Evolutionary conservation across 1,284 basidiomycete genomes (phyloP).

Genomic region (Coniophora puteana): DNA sequence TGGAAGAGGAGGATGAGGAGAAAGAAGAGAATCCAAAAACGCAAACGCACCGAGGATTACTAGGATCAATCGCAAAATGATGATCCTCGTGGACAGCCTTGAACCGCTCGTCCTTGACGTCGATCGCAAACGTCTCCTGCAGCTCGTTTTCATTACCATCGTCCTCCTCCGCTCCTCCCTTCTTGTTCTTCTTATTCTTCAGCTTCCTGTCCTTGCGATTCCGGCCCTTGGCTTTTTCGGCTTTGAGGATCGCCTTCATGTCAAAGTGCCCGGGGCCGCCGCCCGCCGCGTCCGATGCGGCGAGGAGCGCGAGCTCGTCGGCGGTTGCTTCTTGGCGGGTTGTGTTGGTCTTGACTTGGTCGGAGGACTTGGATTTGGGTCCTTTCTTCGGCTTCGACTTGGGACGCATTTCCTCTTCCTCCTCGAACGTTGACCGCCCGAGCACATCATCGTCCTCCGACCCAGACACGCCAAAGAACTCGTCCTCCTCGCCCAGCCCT

Average conservation of each 20-base stretch:
- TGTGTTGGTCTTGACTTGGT: slow-evolving; percentile 3
- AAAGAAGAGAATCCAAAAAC: background rate
- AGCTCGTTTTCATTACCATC: slow-evolving; percentile 53
- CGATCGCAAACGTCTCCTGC: slow-evolving; percentile 79
- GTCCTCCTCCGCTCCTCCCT: slow-evolving; percentile 34
- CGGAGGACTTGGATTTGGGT: slow-evolving; percentile 4
- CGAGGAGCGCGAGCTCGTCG: slow-evolving; percentile 67
- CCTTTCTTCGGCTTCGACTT: slow-evolving; percentile 10
- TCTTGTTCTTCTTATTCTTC: slow-evolving; percentile 38
- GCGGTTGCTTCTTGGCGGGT: slow-evolving; percentile 35
- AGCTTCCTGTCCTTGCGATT: slow-evolving; percentile 52
- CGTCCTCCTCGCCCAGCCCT: slow-evolving; percentile 40
- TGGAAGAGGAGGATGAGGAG: background rate
- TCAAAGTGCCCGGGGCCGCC: slow-evolving; percentile 80
- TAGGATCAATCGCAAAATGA: slow-evolving; percentile 94
- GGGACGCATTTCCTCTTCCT: slow-evolving; percentile 14
- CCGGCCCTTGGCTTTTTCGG: slow-evolving; percentile 65
- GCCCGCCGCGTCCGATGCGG: slow-evolving; percentile 50
- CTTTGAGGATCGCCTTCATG: slow-evolving; percentile 86
- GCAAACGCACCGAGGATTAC: slow-evolving; percentile 90
- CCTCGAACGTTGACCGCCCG: slow-evolving; percentile 22
- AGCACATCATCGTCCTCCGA: slow-evolving; percentile 21
- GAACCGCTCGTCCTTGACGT: slow-evolving; percentile 90
- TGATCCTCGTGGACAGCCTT: slow-evolving; percentile 86
- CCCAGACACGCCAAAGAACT: slow-evolving; percentile 54